Evolutionary conservation across 2,329 filamentous ascomycete genomes (phyloP), one percentile per base, ranked within the genome.

Genomic region (Shiraia bambusicola): DNA sequence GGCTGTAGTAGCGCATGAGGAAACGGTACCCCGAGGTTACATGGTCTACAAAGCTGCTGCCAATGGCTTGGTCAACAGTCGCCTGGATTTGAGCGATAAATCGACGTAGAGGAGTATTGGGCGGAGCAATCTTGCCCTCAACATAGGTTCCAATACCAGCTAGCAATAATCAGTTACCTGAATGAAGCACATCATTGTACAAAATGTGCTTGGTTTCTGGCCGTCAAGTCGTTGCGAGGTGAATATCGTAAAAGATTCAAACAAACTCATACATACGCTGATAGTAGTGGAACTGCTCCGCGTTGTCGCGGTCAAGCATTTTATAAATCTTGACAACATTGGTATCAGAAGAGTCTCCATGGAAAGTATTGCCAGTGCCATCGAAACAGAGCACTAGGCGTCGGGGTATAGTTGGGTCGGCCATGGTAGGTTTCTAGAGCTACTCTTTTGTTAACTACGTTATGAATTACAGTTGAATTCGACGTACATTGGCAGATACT

Each of bases 1-100:
- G 45, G 8, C 40, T 41, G 42, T 64, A 67, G 28, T 64, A 59
- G 14, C 51, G 48, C 62, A 67, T 66, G 25, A 68, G 45, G 41
- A 66, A 68, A 25, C 52, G 54, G 37, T 64, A 63, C n/a, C 59
- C 59, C 2, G 46, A 45, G 5, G 55, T 50, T 2, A 62, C 52
- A 29, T 58, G 54, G 28, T 34, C 36, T 7, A 38, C 52, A 40
- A 50, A 58, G 17, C 50, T 42, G 1, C 34, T 47, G 6, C 40
- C 54, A 2, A 58, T 29, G 7, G 31, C 27, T 31, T 49, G 33
- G 33, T 51, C 47, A 12, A 52, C 36, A 5, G 34, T 25, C 14
- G 40, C 28, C 19, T 45, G 37, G 37, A 26, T 19, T 15, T 11
- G 8, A 34, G 27, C 36, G 22, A 36, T 4, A 8, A 22, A 22